Percentiles rank a stretch among this genome's conserved stretches.
Conservation (phyloP, 306 rosid species). For the Malus asiatica region DNA sequence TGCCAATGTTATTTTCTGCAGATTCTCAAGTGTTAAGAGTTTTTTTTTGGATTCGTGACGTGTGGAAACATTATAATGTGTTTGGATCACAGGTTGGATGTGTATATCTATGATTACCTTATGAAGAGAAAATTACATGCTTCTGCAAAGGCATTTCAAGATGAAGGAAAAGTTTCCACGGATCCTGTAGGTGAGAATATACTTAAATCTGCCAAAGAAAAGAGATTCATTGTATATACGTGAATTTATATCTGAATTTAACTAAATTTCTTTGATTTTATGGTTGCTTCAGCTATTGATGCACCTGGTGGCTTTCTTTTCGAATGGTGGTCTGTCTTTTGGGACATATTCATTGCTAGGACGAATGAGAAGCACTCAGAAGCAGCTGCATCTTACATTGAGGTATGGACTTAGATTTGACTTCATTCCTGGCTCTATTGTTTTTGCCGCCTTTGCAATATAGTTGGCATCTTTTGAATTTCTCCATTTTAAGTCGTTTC, state of each 20-base stretch:
- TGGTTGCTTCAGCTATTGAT: constrained; percentile 44
- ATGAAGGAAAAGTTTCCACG: constrained; percentile 47
- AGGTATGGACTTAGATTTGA: constrained; percentile 32
- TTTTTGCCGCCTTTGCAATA: constrained; percentile 6
- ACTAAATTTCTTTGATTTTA: constrained; percentile 10
- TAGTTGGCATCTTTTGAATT: background rate
- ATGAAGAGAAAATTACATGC: constrained; percentile 55
- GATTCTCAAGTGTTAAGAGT: background rate
- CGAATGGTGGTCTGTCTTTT: constrained; percentile 92
- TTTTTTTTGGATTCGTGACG: constrained; percentile 3
- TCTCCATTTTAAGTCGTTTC: background rate
- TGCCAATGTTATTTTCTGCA: background rate
- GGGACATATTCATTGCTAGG: constrained; percentile 62
- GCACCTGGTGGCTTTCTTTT: constrained; percentile 75
- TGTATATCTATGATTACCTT: constrained; percentile 58
- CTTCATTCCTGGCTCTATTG: background rate
- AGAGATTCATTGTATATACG: background rate
- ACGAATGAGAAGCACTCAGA: constrained; percentile 52
- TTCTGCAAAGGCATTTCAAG: constrained; percentile 62
- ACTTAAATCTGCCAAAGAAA: background rate
- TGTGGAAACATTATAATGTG: background rate
- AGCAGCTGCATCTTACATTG: constrained; percentile 47
- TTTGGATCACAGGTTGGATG: constrained; percentile 57
- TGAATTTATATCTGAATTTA: background rate
- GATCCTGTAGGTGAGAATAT: constrained; percentile 56